Conservation (phyloP, 2,329 filamentous ascomycete genomes). For the Penicillium sp. region DNA sequence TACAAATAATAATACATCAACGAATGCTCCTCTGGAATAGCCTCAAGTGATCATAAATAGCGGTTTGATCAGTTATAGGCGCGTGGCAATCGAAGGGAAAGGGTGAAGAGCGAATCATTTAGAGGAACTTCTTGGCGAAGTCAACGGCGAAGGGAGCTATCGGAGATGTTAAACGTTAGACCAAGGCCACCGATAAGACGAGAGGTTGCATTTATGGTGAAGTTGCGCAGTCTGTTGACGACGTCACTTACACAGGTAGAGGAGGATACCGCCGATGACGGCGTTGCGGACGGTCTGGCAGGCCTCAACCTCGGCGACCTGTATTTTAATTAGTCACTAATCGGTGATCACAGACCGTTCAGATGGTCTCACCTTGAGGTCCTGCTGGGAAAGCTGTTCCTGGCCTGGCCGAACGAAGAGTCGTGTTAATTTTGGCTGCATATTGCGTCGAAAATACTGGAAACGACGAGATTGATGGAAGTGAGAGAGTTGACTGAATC, state of each 20-base stretch:
- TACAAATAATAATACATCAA: constrained; percentile 39
- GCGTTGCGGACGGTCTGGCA: constrained; percentile 56
- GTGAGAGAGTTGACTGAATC: neutral
- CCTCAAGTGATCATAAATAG: neutral
- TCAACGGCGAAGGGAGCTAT: constrained; percentile 52
- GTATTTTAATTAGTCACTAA: constrained; percentile 8
- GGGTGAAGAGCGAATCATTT: constrained; percentile 21
- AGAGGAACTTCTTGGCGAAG: constrained; percentile 50
- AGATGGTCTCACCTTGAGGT: constrained; percentile 41
- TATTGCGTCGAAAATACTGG: neutral
- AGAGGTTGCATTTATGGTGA: neutral
- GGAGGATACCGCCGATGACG: constrained; percentile 54
- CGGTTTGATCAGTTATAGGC: constrained; percentile 3
- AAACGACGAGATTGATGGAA: neutral
- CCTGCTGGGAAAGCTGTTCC: constrained; percentile 48
- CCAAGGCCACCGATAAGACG: neutral
- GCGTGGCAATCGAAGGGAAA: neutral
- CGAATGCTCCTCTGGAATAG: constrained; percentile 1
- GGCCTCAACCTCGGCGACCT: constrained; percentile 56
- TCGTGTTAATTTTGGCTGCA: neutral
- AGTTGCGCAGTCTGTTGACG: neutral
- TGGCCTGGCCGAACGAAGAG: constrained; percentile 29
- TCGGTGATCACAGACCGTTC: neutral
- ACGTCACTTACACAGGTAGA: constrained; percentile 60
- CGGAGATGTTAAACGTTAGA: neutral